A percentile compares a stretch with the other conserved stretches of the same genome.
Evolutionary conservation across 108 stramenopile genomes (phyloP).

Genomic region (Cyclotella choctawhatcheeana): DNA sequence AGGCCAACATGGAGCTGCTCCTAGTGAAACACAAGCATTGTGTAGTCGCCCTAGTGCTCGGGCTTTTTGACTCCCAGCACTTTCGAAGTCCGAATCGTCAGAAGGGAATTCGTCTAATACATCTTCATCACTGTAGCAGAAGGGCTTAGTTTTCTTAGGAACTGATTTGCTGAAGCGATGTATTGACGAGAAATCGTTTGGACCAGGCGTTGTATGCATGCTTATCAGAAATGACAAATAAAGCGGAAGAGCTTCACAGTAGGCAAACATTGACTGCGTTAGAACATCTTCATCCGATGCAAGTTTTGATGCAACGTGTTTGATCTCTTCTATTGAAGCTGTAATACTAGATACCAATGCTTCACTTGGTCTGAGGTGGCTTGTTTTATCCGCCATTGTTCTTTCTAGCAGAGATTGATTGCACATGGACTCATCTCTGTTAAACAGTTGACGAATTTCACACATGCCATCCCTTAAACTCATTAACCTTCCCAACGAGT

Average conservation of each 20-base stretch:
- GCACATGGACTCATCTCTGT: constrained; percentile 11
- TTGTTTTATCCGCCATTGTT: not conserved
- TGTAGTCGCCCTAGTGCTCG: constrained; percentile 57
- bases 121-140: constrained; percentile 35
- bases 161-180: constrained; percentile 27
- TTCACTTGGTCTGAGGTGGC: constrained; percentile 51
- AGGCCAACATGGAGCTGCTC: constrained; percentile 79
- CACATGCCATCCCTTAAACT: constrained; percentile 46
- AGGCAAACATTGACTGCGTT: constrained; percentile 33
- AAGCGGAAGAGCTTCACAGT: constrained; percentile 55
- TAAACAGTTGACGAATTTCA: constrained; percentile 34
- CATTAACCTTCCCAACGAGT: constrained; percentile 25
- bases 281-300: constrained; percentile 6
- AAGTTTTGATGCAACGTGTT: constrained; percentile 13
- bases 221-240: constrained; percentile 66
- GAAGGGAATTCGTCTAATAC: constrained; percentile 14
- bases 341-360: constrained; percentile 35
- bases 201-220: constrained; percentile 60
- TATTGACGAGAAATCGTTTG: constrained; percentile 23
- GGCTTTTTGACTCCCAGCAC: constrained; percentile 25
- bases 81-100: constrained; percentile 47
- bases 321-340: constrained; percentile 20
- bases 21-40: constrained; percentile 63
- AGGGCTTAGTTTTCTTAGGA: constrained; percentile 19
- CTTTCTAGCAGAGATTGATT: constrained; percentile 17